Evolutionary conservation across 805 yeast species (phyloP), one percentile per base, ranked within the genome.

Genomic region (Pichia deserticola): DNA sequence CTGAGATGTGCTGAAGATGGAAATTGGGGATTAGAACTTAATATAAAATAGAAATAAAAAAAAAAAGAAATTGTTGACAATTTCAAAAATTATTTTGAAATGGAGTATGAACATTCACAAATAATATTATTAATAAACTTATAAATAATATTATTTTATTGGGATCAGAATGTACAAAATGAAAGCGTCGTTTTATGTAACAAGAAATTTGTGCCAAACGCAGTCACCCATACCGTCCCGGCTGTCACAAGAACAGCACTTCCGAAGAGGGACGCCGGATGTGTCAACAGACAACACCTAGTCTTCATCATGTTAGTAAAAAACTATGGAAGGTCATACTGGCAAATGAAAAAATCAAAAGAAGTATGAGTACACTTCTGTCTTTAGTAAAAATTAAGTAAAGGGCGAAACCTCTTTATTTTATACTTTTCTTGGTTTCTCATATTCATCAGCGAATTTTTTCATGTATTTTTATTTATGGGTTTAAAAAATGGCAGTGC

Each of bases 271-370:
- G 63, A 59, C 52, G 54, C 60, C 57, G 63, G 73, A 54, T 59
- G 67, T 53, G 65, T 61, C 62, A 60, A 63, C 56, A 63, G 62
- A 60, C 66, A 61, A 58, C 78, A 81, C 81, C 76, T 74, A 76
- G 78, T 67, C 69, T 73, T 78, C 83, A 78, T 78, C 83, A 78
- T 76, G 57, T 42, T 69, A 65, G 60, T 72, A 69, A 76, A 75
- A 78, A 78, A 81, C 77, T 77, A 79, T 30, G 83, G 79, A 78
- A 81, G 83, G 76, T 72, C 79, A 76, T 76, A 73, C 63, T 42
- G 44, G 10, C 8, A 36, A 49, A 49, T 20, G 44, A 27, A 28
- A 4, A 32, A 13, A 12, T 35, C 25, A 32, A 65, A 63, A 62
- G 61, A 51, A 56, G 4, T 6, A 3, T 4, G 15, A 36, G 2